Conservation (phyloP, 495 filamentous ascomycete genomes). For the Niebla homalea region DNA sequence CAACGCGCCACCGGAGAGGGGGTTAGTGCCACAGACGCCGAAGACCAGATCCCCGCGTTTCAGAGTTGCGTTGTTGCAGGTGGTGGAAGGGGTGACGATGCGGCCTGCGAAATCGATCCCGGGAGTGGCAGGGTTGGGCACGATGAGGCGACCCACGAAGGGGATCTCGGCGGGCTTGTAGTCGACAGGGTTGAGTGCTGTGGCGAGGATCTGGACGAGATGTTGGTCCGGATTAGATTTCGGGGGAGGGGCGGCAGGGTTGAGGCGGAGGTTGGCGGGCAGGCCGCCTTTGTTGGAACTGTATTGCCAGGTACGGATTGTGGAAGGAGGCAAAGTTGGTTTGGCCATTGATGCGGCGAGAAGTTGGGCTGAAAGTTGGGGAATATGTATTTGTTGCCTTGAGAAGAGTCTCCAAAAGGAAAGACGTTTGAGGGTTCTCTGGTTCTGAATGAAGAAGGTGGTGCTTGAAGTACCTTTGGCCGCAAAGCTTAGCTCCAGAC, state of each 20-base stretch:
- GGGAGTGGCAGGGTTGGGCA: slow-evolving; percentile 40
- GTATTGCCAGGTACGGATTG: slow-evolving; percentile 55
- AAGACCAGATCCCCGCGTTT: slow-evolving; percentile 42
- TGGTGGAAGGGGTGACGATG: slow-evolving; percentile 24
- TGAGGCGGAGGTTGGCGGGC: slow-evolving; percentile 40
- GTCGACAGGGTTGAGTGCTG: slow-evolving; percentile 55
- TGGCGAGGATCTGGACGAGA: slow-evolving; percentile 42
- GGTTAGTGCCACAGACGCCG: slow-evolving; percentile 28
- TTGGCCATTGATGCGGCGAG: background rate
- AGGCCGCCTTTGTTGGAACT: slow-evolving; percentile 31
- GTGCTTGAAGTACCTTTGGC: too few species aligned
- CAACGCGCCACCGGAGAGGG: slow-evolving; percentile 35
- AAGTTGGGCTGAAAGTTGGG: too few species aligned
- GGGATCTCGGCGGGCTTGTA: slow-evolving; percentile 50
- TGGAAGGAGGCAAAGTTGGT: slow-evolving; percentile 13
- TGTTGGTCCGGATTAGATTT: slow-evolving; percentile 28
- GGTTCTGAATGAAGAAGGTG: too few species aligned
- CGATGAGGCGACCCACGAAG: slow-evolving; percentile 25
- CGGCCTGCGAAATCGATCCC: slow-evolving; percentile 52
- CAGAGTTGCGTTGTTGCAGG: slow-evolving; percentile 18
- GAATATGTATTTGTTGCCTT: too few species aligned
- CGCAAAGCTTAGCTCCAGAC: too few species aligned
- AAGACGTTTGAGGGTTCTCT: too few species aligned
- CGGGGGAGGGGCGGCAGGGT: slow-evolving; percentile 28
- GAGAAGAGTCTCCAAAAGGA: too few species aligned